Percentiles rank a stretch among this genome's conserved stretches.
phyloP scores from a whole-genome alignment of 148 eudicot genomes.

The Chenopodium formosanum region DNA sequence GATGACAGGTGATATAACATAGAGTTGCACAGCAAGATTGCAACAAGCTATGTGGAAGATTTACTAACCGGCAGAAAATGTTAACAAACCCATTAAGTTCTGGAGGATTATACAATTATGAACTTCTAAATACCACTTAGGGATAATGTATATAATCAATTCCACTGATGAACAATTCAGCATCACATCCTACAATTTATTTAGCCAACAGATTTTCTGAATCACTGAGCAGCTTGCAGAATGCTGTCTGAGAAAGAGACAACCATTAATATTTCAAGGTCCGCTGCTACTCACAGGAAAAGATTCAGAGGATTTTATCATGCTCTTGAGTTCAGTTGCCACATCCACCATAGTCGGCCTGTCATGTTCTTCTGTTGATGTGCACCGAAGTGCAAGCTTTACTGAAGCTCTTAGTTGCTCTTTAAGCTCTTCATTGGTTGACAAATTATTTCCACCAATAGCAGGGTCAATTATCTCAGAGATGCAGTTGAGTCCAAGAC shows the following conservation, averaged over 20 bases:
- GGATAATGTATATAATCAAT: neutral
- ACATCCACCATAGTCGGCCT: constrained; percentile 24
- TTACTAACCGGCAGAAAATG: neutral
- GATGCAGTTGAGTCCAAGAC: neutral
- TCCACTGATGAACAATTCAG: neutral
- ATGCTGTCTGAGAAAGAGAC: neutral
- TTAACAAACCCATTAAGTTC: neutral
- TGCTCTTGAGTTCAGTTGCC: constrained; percentile 13
- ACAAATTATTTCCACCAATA: neutral
- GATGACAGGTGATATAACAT: neutral
- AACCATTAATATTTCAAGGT: neutral
- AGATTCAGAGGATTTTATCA: neutral
- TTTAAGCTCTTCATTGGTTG: constrained; percentile 4
- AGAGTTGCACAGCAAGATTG: neutral
- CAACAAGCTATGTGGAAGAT: neutral
- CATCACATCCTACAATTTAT: neutral
- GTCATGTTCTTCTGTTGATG: neutral
- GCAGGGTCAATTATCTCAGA: constrained; percentile 11
- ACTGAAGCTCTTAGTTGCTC: constrained; percentile 10
- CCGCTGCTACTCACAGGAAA: neutral
- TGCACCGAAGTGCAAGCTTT: constrained; percentile 4
- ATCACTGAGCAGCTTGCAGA: neutral
- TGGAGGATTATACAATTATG: neutral
- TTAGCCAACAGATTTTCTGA: neutral
- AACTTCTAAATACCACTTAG: neutral